Evolutionary conservation across 1,284 basidiomycete genomes (phyloP).

Genomic region (Ustilago xerochloae): DNA sequence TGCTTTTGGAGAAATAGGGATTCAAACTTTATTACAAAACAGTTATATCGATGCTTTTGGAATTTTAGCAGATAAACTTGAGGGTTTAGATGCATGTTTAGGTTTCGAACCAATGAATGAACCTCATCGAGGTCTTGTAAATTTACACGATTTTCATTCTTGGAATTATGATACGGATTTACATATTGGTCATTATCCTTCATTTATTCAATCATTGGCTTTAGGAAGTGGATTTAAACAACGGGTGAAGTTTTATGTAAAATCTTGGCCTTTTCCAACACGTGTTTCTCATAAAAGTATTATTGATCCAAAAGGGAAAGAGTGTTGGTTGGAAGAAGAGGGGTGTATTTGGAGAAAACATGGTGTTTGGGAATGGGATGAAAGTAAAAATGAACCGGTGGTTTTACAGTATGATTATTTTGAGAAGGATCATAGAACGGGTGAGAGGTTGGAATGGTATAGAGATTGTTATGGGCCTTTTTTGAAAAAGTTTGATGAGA

Average conservation of each 20-base stretch:
- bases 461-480: constrained; percentile 65
- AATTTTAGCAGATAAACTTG: constrained; percentile 77
- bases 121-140: constrained; percentile 91
- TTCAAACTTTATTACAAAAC: constrained; percentile 86
- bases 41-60: constrained; percentile 84
- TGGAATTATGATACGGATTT: constrained; percentile 94
- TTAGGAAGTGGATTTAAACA: constrained; percentile 57
- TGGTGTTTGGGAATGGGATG: constrained; percentile 92
- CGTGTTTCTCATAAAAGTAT: constrained; percentile 49
- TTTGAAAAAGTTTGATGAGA: constrained; percentile 39
- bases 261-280: constrained; percentile 65
- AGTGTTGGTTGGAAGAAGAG: constrained; percentile 41
- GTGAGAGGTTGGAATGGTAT: constrained; percentile 62
- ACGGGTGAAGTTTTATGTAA: constrained; percentile 72
- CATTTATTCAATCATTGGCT: constrained; percentile 63
- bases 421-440: constrained; percentile 69
- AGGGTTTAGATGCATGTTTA: constrained; percentile 80
- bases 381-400: constrained; percentile 76
- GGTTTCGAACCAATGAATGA: constrained; percentile 95
- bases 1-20: constrained; percentile 60
- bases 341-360: constrained; percentile 88
- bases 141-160: constrained; percentile 81
- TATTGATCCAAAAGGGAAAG: constrained; percentile 54
- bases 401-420: constrained; percentile 90
- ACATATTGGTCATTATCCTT: constrained; percentile 79